Base-by-base conservation (phyloP, 2,329 filamentous ascomycete genomes). In the Epichloe typhina region DNA sequence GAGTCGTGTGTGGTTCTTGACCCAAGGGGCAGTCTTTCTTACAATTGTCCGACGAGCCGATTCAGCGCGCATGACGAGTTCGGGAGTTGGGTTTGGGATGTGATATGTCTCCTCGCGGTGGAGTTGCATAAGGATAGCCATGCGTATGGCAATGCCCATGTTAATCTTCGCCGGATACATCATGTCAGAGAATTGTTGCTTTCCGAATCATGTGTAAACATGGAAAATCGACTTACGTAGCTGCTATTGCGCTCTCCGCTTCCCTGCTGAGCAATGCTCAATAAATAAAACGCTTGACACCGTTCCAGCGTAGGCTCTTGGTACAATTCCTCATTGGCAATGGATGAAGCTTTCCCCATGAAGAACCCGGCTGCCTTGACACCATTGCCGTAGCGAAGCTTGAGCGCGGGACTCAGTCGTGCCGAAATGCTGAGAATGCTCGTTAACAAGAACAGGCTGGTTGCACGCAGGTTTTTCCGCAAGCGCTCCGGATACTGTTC, bases 181-280 rank as follows among this genome's bases (percentile, higher is more conserved):
- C 12, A 41, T 21, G 48, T 26, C 46, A 44, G 11, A 21, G 15
- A 15, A 9, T 35, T 37, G 9, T 17, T 39, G 15, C 21, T 13
- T 40, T 52, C 6, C 19, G 2, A 19, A 37, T 5, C 12, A 23
- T 17, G 42, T 37, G 17, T 7, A 11, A 15, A 19, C 3, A 26
- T 26, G 15, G 33, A 15, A 17, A 19, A 4, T 21, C 35, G 19
- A 65, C 75, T 58, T 60, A 79, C 76, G 55, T 75, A 76, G 61
- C 77, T 80, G 49, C 66, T 68, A 47, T 76, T 75, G 40, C 69
- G 72, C 54, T 74, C 64, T 0, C 74, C 77, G 49, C 72, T 77
- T 13, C 76, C 76, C 58, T 80, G 77, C 55, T 81, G 76, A 4
- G 77, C 76, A 50, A 81, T 73, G 56, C 75, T 78, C 15, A 81